A percentile compares a stretch with the other conserved stretches of the same genome.
These are phyloP conservation scores for Caryopteris hybrid DNA, from an alignment of 305 asterid genomes.

Conservation along the genomic window DNA sequence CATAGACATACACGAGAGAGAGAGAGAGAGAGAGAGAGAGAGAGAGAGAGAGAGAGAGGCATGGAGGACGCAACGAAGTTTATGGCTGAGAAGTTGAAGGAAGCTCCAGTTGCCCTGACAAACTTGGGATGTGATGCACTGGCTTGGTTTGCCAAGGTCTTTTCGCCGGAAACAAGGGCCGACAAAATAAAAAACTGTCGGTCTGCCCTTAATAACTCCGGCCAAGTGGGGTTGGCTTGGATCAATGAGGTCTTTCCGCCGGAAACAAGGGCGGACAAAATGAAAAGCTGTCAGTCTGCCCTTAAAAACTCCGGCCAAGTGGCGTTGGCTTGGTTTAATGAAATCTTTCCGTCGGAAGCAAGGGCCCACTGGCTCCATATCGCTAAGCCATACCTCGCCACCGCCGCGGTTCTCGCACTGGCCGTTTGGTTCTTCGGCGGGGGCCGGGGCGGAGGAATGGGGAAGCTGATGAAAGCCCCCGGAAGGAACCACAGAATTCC, in stretches of 20 bases:
- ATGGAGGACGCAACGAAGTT: no score
- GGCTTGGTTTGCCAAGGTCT: no score
- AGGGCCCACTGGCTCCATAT: conserved; percentile 28
- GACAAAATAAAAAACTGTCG: neutral
- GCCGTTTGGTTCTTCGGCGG: conserved; percentile 6
- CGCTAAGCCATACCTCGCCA: conserved; percentile 15
- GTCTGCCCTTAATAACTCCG: neutral
- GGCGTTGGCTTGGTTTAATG: conserved; percentile 23
- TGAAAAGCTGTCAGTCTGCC: neutral
- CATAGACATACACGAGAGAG: no score
- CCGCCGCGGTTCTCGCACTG: conserved; percentile 12
- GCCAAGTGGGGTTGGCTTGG: conserved; percentile 15
- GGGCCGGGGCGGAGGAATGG: conserved; percentile 10
- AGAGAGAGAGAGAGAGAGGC: no score
- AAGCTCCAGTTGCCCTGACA: no score
- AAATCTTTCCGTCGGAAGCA: conserved; percentile 35
- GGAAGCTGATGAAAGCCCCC: conserved; percentile 52
- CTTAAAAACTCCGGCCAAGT: conserved; percentile 1
- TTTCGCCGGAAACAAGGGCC: neutral
- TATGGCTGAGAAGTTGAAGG: no score
- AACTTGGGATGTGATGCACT: no score
- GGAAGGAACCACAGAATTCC: conserved; percentile 33
- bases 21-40: no score
- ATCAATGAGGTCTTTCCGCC: conserved; percentile 30
- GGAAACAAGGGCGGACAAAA: conserved; percentile 14